Evolutionary conservation across 2,329 filamentous ascomycete species (phyloP), one percentile per base, ranked within the genome.

Genomic region (Fusarium cyanostomum): DNA sequence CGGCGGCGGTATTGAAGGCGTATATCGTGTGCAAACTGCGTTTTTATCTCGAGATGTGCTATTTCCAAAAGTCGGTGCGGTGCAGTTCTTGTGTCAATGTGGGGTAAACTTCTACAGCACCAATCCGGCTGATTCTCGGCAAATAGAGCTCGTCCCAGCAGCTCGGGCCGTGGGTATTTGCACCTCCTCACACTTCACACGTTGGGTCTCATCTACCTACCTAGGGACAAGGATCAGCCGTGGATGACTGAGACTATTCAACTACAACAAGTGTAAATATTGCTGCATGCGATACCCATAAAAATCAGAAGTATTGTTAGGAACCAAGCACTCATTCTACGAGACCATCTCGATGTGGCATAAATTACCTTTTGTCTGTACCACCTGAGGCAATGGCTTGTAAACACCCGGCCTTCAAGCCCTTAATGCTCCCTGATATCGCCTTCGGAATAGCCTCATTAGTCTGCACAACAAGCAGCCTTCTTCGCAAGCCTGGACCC

Each of bases 21-120:
- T 59, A 54, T 64, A 59, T 57, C 52, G 56, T 69, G 46, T 52
- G 52, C 51, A 59, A 54, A 55, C 68, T 76, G 75, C 74, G 75
- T 74, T 76, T 76, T 77, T 77, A 74, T 72, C 66, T 59, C 65
- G 51, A 68, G 59, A 67, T 45, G 67, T 70, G 73, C 69, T 71
- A 70, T 73, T 74, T 72, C 69, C 69, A 75, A 78, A 76, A 78
- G 73, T 78, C 74, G 76, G 75, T 77, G 74, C 71, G 69, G 56
- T 71, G 68, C 74, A 74, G 59, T 73, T 72, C 73, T 77, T 68
- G 71, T 75, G 71, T 69, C 72, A 57, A 73, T 77, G 76, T 78
- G 77, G 75, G 74, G 76, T 68, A 67, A 39, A 52, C 48, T 49
- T 45, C 49, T 34, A 21, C 13, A 30, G 33, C 46, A 50, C 42